Evolutionary conservation across 352 stramenopile genomes (phyloP).

Genomic region (Globisporangium lucens): DNA sequence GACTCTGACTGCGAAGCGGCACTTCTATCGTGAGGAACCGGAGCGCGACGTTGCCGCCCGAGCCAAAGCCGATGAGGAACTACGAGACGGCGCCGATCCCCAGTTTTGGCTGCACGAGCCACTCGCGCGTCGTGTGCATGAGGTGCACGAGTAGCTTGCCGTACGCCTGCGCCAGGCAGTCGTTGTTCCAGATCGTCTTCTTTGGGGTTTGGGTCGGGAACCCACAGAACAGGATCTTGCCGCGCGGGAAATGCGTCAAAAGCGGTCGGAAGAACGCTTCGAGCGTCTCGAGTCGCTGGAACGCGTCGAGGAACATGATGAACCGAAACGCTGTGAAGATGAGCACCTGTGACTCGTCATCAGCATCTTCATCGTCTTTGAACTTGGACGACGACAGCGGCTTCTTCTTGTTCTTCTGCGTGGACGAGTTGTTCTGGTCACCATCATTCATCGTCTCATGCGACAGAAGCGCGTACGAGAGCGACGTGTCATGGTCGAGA

Average conservation of each 20-base stretch:
- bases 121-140: conserved; percentile 49
- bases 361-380: conserved; percentile 16
- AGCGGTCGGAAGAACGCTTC: conserved; percentile 55
- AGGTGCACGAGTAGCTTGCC: conserved; percentile 48
- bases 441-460: conserved; percentile 18
- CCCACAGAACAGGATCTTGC: conserved; percentile 62
- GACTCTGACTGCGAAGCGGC: conserved; percentile 21
- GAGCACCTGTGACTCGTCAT: not conserved
- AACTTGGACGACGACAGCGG: not conserved
- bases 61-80: conserved; percentile 65
- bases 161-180: conserved; percentile 42
- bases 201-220: conserved; percentile 41
- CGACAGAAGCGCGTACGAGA: conserved; percentile 52
- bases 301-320: conserved; percentile 64
- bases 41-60: conserved; percentile 43
- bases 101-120: conserved; percentile 73
- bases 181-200: conserved; percentile 45
- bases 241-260: conserved; percentile 53
- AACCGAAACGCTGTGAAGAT: conserved; percentile 39
- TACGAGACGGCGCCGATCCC: conserved; percentile 57
- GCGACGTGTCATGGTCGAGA: conserved; percentile 37
- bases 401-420: not conserved
- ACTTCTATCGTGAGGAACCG: conserved; percentile 48
- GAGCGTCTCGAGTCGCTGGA: conserved; percentile 61
- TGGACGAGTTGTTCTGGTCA: not conserved